Base-by-base conservation (phyloP, 768 basidiomycete genomes). In the Suillus spraguei region DNA sequence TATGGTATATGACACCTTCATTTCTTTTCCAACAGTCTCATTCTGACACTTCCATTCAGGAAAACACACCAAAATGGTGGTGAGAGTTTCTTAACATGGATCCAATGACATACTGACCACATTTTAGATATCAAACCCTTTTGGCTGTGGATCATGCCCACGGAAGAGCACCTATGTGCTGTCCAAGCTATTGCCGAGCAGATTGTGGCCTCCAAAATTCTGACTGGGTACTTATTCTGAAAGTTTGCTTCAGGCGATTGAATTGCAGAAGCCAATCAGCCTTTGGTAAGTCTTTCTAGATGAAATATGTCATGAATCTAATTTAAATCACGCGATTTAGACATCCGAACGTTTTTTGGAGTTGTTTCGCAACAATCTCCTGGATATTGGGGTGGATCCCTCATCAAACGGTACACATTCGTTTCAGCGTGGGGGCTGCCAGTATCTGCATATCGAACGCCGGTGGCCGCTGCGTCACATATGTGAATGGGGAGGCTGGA, bases 401-500 rank as follows among this genome's bases (percentile, higher is more conserved):
- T 56, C 60, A 41, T 41, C 41, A 41, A 17, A 41, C 2, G 6
- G 17, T 41, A 41, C 41, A 7, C 41, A 41, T 41, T 81, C 80
- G 0, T 80, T 60, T 28, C 20, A n/a, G 16, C 10, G 24, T 28
- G 55, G 55, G 35, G 55, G 55, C 8, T 56, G 35, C 20, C 80
- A 82, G 61, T 82, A 75, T 47, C 69, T 82, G n/a, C 64, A 72
- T 6, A 63, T 69, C 7, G 63, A 69, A 9, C 63, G 68, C 2
- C 9, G 8, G n/a, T 46, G 44, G 44, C 44, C n/a, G 10, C 44
- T 46, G 10, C n/a, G 10, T n/a, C 44, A 65, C 4, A 78, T 83
- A 28, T 83, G 81, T 60, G 76, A 78, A n/a, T 82, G 81, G 80
- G 81, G 78, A 44, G 82, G 81, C 4, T 82, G 81, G 81, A 69